Conservation (phyloP, 1,284 basidiomycete species). For the Ceratobasidium sp. region DNA sequence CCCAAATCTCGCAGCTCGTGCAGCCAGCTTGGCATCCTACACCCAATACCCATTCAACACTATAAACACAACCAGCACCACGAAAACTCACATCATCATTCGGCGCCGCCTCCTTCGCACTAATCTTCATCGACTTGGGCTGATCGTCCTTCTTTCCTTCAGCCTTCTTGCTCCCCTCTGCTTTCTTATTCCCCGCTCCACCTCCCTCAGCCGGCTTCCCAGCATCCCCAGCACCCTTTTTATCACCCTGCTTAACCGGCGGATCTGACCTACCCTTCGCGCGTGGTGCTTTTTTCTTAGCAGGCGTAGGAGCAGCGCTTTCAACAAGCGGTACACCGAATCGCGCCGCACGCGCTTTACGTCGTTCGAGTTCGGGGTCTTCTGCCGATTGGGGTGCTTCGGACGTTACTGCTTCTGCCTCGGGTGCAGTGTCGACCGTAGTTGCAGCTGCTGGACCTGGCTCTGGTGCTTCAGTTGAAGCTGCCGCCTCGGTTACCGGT, state of each 20-base stretch:
- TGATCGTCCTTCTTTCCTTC: not conserved
- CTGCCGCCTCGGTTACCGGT: too few relatives aligned
- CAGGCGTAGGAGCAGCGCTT: slow-evolving; percentile 54
- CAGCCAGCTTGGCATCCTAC: slow-evolving; percentile 42
- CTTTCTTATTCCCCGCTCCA: slow-evolving; percentile 9
- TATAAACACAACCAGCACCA: not conserved
- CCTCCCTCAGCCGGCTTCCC: slow-evolving; percentile 1
- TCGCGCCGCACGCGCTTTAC: slow-evolving; percentile 68
- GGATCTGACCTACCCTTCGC: slow-evolving; percentile 48
- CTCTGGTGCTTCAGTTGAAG: slow-evolving; percentile 24
- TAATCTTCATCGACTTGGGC: slow-evolving; percentile 34
- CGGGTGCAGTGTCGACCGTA: slow-evolving; percentile 24
- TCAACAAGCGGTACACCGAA: slow-evolving; percentile 76
- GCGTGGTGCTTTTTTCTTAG: slow-evolving; percentile 46
- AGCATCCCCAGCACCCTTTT: not conserved
- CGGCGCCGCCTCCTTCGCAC: slow-evolving; percentile 42
- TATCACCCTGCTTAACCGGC: slow-evolving; percentile 47
- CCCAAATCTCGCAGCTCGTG: slow-evolving; percentile 35
- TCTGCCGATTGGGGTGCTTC: slow-evolving; percentile 45
- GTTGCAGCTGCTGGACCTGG: slow-evolving; percentile 36
- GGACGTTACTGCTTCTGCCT: slow-evolving; percentile 45
- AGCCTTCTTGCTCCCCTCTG: not conserved
- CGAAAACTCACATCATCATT: slow-evolving; percentile 34
- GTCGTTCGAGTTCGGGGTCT: slow-evolving; percentile 42
- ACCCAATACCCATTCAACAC: not conserved